These are phyloP conservation scores for Penicillium lividum DNA, from an alignment of 495 filamentous ascomycete species.

Conservation along the genomic window DNA sequence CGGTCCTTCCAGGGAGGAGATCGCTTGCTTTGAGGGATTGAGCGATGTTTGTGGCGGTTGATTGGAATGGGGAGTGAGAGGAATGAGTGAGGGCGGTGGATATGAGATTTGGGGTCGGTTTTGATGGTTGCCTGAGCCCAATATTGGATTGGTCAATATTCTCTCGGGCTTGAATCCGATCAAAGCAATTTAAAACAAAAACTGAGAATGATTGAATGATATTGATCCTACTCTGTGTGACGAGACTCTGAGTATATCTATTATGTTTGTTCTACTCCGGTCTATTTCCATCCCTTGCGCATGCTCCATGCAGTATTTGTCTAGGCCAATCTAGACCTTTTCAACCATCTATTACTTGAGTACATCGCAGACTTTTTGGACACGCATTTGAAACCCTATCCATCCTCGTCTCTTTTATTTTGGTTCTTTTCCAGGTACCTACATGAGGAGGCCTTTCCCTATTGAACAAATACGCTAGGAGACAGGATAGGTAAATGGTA, in stretches of 20 bases:
- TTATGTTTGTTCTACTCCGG: not conserved
- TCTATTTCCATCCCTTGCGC: slow-evolving; percentile 3
- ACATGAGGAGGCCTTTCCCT: no score
- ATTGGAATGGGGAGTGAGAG: slow-evolving; percentile 1
- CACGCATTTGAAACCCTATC: no score
- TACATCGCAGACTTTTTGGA: no score
- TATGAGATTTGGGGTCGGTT: slow-evolving; percentile 8
- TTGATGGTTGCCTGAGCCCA: slow-evolving; percentile 11
- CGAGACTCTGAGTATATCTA: not conserved
- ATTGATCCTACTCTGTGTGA: not conserved
- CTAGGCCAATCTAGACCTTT: not conserved
- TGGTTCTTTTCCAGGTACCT: no score
- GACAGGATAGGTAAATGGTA: no score
- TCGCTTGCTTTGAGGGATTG: not conserved
- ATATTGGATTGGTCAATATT: not conserved
- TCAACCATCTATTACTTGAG: no score
- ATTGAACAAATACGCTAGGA: no score
- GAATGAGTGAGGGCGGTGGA: slow-evolving; percentile 8
- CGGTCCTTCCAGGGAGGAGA: slow-evolving; percentile 5
- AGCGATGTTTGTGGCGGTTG: slow-evolving; percentile 1
- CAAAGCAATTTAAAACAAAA: not conserved
- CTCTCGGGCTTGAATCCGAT: not conserved
- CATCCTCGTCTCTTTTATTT: no score
- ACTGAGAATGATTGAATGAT: not conserved
- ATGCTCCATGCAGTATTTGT: not conserved